phyloP scores from a whole-genome alignment of 2,329 filamentous ascomycete genomes.

The Hysterium pulicare region DNA sequence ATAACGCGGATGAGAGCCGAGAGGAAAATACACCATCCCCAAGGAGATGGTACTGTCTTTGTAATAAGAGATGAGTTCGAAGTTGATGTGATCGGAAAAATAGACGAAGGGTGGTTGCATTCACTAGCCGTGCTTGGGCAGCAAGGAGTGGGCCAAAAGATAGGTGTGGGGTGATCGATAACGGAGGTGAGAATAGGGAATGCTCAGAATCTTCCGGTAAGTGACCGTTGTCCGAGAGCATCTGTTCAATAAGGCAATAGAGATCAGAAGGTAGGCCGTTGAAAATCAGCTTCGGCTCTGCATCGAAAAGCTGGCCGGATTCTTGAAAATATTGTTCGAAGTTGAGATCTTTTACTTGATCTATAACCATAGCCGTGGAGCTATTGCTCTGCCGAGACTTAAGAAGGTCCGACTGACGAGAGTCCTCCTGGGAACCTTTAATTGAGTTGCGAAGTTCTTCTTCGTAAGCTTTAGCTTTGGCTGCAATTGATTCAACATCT shows the following conservation, averaged over 20 bases:
- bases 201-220: not conserved
- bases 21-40: slow-evolving; percentile 82
- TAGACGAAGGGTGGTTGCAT: slow-evolving; percentile 70
- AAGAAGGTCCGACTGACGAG: not conserved
- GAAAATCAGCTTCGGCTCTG: slow-evolving; percentile 13
- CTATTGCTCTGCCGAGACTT: not conserved
- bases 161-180: slow-evolving; percentile 58
- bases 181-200: slow-evolving; percentile 49
- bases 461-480: slow-evolving; percentile 55
- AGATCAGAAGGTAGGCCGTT: slow-evolving; percentile 26
- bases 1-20: slow-evolving; percentile 76
- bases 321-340: slow-evolving; percentile 24
- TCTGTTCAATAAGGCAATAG: slow-evolving; percentile 17
- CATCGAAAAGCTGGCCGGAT: slow-evolving; percentile 24
- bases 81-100: slow-evolving; percentile 74
- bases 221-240: slow-evolving; percentile 10
- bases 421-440: slow-evolving; percentile 13
- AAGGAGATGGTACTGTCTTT: slow-evolving; percentile 77
- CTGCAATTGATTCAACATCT: slow-evolving; percentile 62
- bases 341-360: slow-evolving; percentile 5
- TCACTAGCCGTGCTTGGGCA: slow-evolving; percentile 73
- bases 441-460: slow-evolving; percentile 33
- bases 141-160: slow-evolving; percentile 73
- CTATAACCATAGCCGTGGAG: not conserved
- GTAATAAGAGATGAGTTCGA: slow-evolving; percentile 67